These are phyloP conservation scores for Oenanthe sinensis DNA, from an alignment of 129 eudicot genomes.

Conservation along the genomic window DNA sequence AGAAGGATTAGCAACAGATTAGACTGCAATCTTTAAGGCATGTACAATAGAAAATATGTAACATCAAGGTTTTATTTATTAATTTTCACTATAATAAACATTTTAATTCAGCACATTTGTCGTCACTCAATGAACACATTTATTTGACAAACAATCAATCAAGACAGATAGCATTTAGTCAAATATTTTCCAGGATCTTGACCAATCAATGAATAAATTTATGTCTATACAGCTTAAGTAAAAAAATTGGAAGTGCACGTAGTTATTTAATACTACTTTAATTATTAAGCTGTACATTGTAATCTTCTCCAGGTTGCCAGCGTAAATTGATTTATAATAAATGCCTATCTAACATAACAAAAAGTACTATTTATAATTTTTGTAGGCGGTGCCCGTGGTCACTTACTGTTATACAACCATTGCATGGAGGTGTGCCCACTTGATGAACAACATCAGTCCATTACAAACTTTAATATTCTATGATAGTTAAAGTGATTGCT, in stretches of 20 bases:
- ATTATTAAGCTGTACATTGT: not conserved
- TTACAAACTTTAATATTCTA: not conserved
- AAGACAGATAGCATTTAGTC: not conserved
- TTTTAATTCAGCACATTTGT: not conserved
- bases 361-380: not conserved
- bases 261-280: not conserved
- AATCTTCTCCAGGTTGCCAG: not conserved
- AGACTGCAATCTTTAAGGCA: not conserved
- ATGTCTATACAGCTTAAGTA: not conserved
- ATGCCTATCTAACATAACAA: not conserved
- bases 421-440: not conserved
- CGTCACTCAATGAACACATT: not conserved
- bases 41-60: not conserved
- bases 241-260: not conserved
- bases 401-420: not conserved
- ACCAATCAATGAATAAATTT: not conserved
- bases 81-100: no score
- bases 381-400: not conserved
- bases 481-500: not conserved
- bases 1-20: conserved; percentile 7
- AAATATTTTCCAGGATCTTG: not conserved
- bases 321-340: not conserved
- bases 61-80: no score
- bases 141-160: not conserved
- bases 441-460: not conserved